These are phyloP conservation scores for Plenodomus tracheiphilus DNA, from an alignment of 2,329 filamentous ascomycete species.

Conservation along the genomic window DNA sequence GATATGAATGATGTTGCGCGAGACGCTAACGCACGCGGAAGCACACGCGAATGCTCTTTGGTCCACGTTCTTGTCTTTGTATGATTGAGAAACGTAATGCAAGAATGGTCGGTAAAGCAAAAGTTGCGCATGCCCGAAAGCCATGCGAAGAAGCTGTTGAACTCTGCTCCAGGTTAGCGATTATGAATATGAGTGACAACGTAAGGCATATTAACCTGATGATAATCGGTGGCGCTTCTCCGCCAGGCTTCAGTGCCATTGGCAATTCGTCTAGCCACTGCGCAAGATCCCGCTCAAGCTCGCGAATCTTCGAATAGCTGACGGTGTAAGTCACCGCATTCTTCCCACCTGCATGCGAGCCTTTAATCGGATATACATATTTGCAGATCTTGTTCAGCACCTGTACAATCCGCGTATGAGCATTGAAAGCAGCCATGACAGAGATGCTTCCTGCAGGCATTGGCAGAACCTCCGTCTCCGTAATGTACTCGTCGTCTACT, in stretches of 20 bases:
- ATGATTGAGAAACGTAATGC: slow-evolving; percentile 73
- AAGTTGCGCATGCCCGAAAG: slow-evolving; percentile 82
- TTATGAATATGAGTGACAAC: neutral
- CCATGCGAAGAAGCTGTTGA: slow-evolving; percentile 76
- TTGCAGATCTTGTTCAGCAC: slow-evolving; percentile 65
- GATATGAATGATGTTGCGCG: slow-evolving; percentile 77
- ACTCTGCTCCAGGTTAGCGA: slow-evolving; percentile 45
- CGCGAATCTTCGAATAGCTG: slow-evolving; percentile 65
- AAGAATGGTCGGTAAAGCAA: slow-evolving; percentile 82
- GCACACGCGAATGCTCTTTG: slow-evolving; percentile 78
- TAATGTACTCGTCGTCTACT: slow-evolving; percentile 57
- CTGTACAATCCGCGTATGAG: slow-evolving; percentile 60
- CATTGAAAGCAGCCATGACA: slow-evolving; percentile 63
- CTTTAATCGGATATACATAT: slow-evolving; percentile 66
- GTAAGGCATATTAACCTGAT: slow-evolving; percentile 64
- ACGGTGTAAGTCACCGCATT: slow-evolving; percentile 61
- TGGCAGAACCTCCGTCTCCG: slow-evolving; percentile 52
- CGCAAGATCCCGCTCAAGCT: slow-evolving; percentile 66
- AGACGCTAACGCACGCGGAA: slow-evolving; percentile 67
- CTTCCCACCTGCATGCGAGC: slow-evolving; percentile 41
- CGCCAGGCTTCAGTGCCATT: slow-evolving; percentile 74
- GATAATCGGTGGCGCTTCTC: slow-evolving; percentile 73
- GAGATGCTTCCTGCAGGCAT: slow-evolving; percentile 60
- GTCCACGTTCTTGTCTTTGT: slow-evolving; percentile 60
- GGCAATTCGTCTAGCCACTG: slow-evolving; percentile 70